phyloP scores from a whole-genome alignment of 768 basidiomycete genomes.

The Boletus pseudopeckii region DNA sequence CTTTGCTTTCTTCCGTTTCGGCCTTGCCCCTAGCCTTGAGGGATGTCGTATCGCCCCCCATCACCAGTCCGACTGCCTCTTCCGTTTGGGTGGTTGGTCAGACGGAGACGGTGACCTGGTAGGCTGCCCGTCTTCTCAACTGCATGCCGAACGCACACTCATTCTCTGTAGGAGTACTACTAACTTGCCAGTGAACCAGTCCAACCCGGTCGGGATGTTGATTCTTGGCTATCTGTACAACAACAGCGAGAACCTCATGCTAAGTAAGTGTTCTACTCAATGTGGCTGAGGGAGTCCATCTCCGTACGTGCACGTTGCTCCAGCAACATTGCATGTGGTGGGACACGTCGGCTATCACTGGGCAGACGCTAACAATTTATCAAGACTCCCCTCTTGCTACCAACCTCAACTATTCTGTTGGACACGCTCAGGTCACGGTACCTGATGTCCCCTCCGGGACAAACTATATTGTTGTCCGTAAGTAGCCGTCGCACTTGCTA shows the following conservation, averaged over 20 bases:
- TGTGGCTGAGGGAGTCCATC: not conserved
- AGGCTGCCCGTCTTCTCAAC: conserved; percentile 1
- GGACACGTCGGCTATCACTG: not conserved
- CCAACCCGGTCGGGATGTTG: conserved; percentile 32
- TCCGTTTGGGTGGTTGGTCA: conserved; percentile 46
- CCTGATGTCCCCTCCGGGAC: conserved; percentile 31
- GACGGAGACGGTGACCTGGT: conserved; percentile 50
- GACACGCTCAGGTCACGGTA: conserved; percentile 33
- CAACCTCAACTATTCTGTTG: conserved; percentile 30
- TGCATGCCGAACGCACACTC: conserved; percentile 33
- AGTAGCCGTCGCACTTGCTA: conserved; percentile 12
- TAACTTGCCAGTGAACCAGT: conserved; percentile 26
- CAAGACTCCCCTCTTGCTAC: conserved; percentile 36
- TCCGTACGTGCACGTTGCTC: not conserved
- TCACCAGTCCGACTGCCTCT: conserved; percentile 40
- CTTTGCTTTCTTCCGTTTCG: conserved; percentile 15
- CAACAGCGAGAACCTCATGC: conserved; percentile 32
- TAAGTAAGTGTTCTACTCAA: conserved; percentile 18
- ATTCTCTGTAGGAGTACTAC: conserved; percentile 23
- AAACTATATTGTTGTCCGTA: conserved; percentile 38
- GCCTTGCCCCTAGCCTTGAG: conserved; percentile 36
- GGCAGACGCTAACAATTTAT: conserved; percentile 6
- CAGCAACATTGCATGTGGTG: not conserved
- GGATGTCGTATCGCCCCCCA: conserved; percentile 48
- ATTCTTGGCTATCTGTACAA: conserved; percentile 24